Evolutionary conservation across 805 yeast species (phyloP), one percentile per base, ranked within the genome.

Genomic region (Zygotorulaspora florentina): DNA sequence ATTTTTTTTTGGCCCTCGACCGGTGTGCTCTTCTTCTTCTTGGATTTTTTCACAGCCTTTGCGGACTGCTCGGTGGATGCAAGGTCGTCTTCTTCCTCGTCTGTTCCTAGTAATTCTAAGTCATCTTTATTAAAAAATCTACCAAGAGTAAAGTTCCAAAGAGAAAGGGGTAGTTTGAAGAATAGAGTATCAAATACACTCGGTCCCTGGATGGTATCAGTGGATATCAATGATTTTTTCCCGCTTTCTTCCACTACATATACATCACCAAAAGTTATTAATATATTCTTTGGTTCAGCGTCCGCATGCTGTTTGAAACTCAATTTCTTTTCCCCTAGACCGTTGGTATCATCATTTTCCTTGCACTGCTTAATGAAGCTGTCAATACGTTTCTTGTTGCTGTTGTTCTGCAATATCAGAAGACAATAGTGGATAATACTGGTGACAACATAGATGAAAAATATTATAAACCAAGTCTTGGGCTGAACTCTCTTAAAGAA

Each of bases 401-500:
- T 83, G 18, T 58, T 65, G 50, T 79, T 68, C 57, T 75, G 79
- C 42, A 84, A 72, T 56, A 67, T 73, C 44, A 83, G 63, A 3
- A 81, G 66, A 12, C 75, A 65, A 55, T 69, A 83, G 55, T 88
- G 96, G 35, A 82, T 77, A 1, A 67, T 57, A 28, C 83, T 73
- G 23, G 77, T 67, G 9, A 84, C 52, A 0, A 79, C 29, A 44
- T 71, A 77, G 25, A 87, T 58, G 28, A 84, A 70, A 2, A 69
- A 54, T 1, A 81, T 33, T 0, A 85, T 77, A 40, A 80, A 9
- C 74, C 54, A 27, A 76, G 61, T 33, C 84, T 83, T 17, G 89
- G 96, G 58, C 83, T 77, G 74, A 73, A 88, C 64, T 75, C 59
- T 78, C 62, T 62, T 84, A 79, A 51, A 72, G 72, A 71, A 85